Evolutionary conservation across 2,329 filamentous ascomycete genomes (phyloP).

Genomic region (Penicillium sp.): DNA sequence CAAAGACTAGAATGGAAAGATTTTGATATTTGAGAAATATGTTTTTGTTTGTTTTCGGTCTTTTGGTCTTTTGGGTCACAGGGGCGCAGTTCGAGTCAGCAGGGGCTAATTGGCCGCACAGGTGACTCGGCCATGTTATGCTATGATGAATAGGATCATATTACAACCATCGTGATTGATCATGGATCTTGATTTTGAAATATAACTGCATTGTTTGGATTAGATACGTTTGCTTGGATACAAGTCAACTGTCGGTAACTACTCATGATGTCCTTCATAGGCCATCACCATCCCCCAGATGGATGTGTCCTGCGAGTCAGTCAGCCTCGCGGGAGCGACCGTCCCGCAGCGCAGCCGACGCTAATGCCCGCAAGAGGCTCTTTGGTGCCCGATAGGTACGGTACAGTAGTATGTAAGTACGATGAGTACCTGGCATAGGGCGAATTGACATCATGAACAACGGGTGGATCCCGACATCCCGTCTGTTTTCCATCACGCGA

Average conservation of each 20-base stretch:
- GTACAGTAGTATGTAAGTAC: too few relatives aligned
- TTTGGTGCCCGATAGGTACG: not conserved
- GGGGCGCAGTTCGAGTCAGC: constrained; percentile 35
- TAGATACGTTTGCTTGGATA: not conserved
- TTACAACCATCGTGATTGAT: not conserved
- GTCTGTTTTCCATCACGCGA: too few relatives aligned
- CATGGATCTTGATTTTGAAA: not conserved
- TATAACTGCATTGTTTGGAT: not conserved
- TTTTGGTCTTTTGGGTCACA: constrained; percentile 29
- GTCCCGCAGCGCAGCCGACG: constrained; percentile 1
- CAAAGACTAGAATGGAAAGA: not conserved
- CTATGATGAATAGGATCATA: not conserved
- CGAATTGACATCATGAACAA: not conserved
- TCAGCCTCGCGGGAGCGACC: constrained; percentile 10
- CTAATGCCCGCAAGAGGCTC: constrained; percentile 3
- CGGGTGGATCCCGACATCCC: too few relatives aligned
- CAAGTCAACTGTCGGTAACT: not conserved
- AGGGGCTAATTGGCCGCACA: constrained; percentile 25
- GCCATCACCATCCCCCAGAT: not conserved
- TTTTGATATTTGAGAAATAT: not conserved
- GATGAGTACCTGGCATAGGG: not conserved
- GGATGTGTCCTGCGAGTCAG: not conserved
- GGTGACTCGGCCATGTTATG: constrained; percentile 13
- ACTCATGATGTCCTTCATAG: not conserved
- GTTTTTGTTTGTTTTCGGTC: not conserved